phyloP scores from a whole-genome alignment of 108 stramenopile species.

The Nitzschia sp. region DNA sequence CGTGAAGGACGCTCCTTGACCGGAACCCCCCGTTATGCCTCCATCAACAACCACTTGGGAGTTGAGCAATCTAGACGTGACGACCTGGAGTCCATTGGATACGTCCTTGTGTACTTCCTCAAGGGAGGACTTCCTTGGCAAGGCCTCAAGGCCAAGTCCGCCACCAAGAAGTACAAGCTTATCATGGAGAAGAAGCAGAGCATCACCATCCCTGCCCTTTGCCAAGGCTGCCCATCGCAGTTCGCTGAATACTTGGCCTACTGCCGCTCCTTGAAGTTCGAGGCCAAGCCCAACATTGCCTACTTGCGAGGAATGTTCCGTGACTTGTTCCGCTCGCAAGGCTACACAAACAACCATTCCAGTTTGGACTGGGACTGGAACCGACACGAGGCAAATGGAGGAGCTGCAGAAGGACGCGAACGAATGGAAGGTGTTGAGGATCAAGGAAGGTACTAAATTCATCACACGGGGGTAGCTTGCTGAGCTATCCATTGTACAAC shows the following conservation, averaged over 20 bases:
- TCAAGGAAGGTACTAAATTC: constrained; percentile 25
- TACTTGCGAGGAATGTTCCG: constrained; percentile 96
- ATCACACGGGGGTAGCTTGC: too few species aligned
- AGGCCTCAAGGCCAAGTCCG: constrained; percentile 94
- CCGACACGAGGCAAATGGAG: constrained; percentile 60
- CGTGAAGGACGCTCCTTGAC: constrained; percentile 94
- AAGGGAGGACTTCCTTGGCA: constrained; percentile 99
- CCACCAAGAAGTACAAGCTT: constrained; percentile 93
- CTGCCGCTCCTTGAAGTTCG: constrained; percentile 96
- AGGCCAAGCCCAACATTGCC: constrained; percentile 98
- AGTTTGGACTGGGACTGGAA: constrained; percentile 92
- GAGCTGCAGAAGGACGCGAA: constrained; percentile 34
- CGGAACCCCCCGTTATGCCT: constrained; percentile 95
- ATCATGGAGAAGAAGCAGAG: constrained; percentile 95
- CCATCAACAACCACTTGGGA: constrained; percentile 98
- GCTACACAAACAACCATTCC: constrained; percentile 89
- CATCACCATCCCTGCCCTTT: constrained; percentile 90
- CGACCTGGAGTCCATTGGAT: constrained; percentile 96
- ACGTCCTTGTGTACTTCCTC: constrained; percentile 97
- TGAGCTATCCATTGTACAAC: too few species aligned
- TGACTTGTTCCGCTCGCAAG: constrained; percentile 90
- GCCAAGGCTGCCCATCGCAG: constrained; percentile 95
- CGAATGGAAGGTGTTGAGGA: constrained; percentile 8
- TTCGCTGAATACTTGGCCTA: constrained; percentile 98
- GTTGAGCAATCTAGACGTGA: constrained; percentile 97